Conservation (phyloP, 768 basidiomycete species). For the Coprinopsis strossmayeri region DNA sequence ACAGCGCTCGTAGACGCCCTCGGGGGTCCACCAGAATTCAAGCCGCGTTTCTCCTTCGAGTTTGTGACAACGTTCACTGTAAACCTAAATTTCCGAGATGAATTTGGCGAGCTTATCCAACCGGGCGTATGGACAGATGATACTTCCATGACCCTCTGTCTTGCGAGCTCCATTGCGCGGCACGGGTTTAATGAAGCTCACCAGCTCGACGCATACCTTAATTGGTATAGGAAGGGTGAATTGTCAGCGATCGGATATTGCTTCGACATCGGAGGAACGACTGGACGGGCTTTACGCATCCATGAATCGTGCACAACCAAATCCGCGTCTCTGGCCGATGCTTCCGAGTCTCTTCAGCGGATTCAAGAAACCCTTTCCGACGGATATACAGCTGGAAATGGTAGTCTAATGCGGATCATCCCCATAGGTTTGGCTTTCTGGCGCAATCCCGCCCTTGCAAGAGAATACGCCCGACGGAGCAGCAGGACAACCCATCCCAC, state of each 20-base stretch:
- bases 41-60: constrained; percentile 29
- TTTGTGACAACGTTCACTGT: constrained; percentile 29
- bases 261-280: constrained; percentile 35
- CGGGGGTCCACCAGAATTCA: constrained; percentile 37
- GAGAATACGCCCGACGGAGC: constrained; percentile 28
- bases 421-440: constrained; percentile 39
- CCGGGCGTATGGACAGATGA: constrained; percentile 44
- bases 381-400: constrained; percentile 28
- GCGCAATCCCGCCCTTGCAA: constrained; percentile 25
- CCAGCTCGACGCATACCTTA: constrained; percentile 27
- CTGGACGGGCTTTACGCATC: constrained; percentile 24
- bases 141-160: constrained; percentile 40
- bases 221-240: constrained; percentile 26
- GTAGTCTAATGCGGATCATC: constrained; percentile 40
- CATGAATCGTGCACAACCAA: constrained; percentile 14
- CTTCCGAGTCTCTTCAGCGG: constrained; percentile 16
- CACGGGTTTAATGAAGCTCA: constrained; percentile 28
- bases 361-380: constrained; percentile 24
- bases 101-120: constrained; percentile 12
- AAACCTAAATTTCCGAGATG: constrained; percentile 27
- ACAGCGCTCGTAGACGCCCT: constrained; percentile 41
- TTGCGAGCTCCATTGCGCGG: constrained; percentile 31
- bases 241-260: constrained; percentile 29
- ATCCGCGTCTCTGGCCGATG: background rate
- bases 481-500: constrained; percentile 38